Percentiles rank a stretch among this genome's conserved stretches.
phyloP scores from a whole-genome alignment of 495 filamentous ascomycete species.

The Oidiodendron maius region DNA sequence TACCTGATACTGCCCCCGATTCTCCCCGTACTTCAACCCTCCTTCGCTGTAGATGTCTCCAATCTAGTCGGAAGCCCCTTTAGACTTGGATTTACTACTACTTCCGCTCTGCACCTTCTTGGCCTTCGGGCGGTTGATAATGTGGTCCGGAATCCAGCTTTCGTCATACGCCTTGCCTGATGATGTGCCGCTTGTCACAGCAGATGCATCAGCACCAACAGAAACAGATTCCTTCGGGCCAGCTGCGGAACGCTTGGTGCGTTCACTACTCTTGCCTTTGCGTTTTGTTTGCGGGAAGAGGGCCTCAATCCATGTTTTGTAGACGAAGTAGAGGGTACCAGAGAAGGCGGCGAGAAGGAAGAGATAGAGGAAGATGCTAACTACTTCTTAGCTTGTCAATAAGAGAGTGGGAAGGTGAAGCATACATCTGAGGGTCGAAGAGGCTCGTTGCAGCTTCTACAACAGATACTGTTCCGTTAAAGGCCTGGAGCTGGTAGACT shows the following conservation, averaged over 20 bases:
- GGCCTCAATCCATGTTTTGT: conserved; percentile 94
- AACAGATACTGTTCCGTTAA: conserved; percentile 82
- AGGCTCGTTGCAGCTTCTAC: conserved; percentile 90
- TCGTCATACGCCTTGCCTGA: conserved; percentile 73
- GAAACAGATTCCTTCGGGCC: conserved; percentile 58
- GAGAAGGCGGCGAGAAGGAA: conserved; percentile 73
- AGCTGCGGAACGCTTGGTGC: conserved; percentile 48
- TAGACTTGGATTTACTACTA: conserved; percentile 56
- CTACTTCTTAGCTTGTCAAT: conserved; percentile 21
- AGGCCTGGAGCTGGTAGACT: conserved; percentile 71
- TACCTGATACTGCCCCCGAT: no score
- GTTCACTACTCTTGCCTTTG: conserved; percentile 53
- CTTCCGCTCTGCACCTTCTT: conserved; percentile 70
- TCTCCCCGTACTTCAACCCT: no score
- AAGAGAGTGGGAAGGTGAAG: conserved; percentile 11
- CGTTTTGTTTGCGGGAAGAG: conserved; percentile 90
- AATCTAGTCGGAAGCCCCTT: no score
- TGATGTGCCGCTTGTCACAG: conserved; percentile 51
- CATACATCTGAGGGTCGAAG: conserved; percentile 94
- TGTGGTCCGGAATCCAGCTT: conserved; percentile 90
- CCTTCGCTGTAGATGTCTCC: no score
- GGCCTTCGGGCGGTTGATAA: conserved; percentile 81
- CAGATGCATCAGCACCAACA: conserved; percentile 63
- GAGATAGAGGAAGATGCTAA: conserved; percentile 93
- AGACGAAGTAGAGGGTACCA: conserved; percentile 88